These are phyloP conservation scores for Turnera subulata DNA, from an alignment of 345 rosid genomes.

Conservation along the genomic window DNA sequence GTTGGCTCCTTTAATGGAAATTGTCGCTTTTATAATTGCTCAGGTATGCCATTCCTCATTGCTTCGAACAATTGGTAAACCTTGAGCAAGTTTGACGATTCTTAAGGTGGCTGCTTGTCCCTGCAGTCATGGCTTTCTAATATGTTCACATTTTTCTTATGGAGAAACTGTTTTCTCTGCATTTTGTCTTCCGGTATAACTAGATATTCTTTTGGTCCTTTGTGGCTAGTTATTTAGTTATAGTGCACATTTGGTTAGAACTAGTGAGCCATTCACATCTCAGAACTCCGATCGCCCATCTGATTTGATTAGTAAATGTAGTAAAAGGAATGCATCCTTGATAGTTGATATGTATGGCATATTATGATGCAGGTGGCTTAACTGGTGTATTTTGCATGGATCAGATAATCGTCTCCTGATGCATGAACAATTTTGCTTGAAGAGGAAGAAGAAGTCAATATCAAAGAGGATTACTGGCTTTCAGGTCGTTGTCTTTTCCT, in stretches of 20 bases:
- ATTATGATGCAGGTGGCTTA: constrained; percentile 26
- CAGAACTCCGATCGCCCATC: neutral
- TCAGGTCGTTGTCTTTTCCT: constrained; percentile 32
- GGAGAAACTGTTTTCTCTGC: constrained; percentile 1
- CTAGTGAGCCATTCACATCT: too few relatives aligned
- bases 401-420: constrained; percentile 51
- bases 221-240: too few relatives aligned
- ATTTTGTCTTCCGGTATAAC: neutral
- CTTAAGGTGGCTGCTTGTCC: too few relatives aligned
- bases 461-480: constrained; percentile 75
- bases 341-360: constrained; percentile 20
- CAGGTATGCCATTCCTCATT: constrained; percentile 28
- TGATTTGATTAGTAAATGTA: too few relatives aligned
- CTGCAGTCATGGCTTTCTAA: neutral
- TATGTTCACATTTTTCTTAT: neutral
- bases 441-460: constrained; percentile 60
- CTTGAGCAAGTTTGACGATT: too few relatives aligned
- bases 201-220: too few relatives aligned
- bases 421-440: constrained; percentile 47
- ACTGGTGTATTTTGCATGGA: constrained; percentile 1
- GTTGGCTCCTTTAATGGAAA: constrained; percentile 37
- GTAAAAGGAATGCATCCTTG: constrained; percentile 6
- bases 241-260: too few relatives aligned
- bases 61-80: too few relatives aligned
- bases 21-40: constrained; percentile 36